These are phyloP conservation scores for Salix suchowensis DNA, from an alignment of 345 rosid species.

Conservation along the genomic window DNA sequence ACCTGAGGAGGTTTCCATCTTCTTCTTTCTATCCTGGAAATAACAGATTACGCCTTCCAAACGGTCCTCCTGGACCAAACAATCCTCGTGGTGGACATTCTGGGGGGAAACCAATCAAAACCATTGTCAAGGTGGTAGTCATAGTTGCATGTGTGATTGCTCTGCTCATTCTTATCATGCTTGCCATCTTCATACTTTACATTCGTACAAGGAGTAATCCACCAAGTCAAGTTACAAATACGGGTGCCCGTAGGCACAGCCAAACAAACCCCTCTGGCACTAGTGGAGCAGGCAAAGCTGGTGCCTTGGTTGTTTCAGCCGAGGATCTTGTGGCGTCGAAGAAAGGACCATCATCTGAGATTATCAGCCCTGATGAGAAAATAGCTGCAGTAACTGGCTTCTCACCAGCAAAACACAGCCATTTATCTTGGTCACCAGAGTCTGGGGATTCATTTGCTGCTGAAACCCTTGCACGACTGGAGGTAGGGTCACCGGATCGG, in stretches of 20 bases:
- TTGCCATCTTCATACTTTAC: constrained; percentile 64
- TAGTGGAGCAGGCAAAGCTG: constrained; percentile 46
- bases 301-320: constrained; percentile 70
- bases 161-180: constrained; percentile 60
- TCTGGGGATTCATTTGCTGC: constrained; percentile 88
- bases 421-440: constrained; percentile 83
- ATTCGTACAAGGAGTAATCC: constrained; percentile 49
- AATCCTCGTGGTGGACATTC: constrained; percentile 36
- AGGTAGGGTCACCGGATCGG: constrained; percentile 86
- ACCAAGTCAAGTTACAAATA: constrained; percentile 41
- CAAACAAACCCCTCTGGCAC: constrained; percentile 47
- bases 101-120: constrained; percentile 46
- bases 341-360: constrained; percentile 79
- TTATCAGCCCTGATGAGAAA: constrained; percentile 78
- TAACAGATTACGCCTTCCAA: constrained; percentile 48
- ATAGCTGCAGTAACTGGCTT: constrained; percentile 53
- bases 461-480: constrained; percentile 73
- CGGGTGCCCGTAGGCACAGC: constrained; percentile 40
- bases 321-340: constrained; percentile 72
- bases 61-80: constrained; percentile 41
- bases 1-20: constrained; percentile 59
- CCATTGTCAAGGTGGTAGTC: constrained; percentile 59
- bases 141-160: constrained; percentile 72
- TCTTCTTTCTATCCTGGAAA: constrained; percentile 93
- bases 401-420: constrained; percentile 86